Conservation (phyloP, 306 rosid species). For the Fragaria iinumae region DNA sequence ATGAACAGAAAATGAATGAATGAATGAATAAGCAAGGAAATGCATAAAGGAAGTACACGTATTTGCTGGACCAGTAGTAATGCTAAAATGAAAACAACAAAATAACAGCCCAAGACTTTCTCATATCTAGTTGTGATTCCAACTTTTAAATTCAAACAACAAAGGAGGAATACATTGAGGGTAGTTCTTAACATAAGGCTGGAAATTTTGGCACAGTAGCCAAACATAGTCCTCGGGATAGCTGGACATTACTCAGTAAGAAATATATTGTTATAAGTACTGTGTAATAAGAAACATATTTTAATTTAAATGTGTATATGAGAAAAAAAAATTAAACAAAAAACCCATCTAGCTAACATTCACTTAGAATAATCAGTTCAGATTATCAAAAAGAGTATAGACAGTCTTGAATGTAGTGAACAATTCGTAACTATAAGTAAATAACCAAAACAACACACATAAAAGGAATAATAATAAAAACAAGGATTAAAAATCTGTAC, state of each 20-base stretch:
- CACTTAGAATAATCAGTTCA: background rate
- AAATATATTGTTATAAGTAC: background rate
- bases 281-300: background rate
- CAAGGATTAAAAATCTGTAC: constrained; percentile 31
- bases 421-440: background rate
- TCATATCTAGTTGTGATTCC: background rate
- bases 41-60: too few relatives aligned
- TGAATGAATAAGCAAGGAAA: background rate
- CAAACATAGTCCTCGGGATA: background rate
- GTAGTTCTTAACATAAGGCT: background rate
- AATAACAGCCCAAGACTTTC: background rate
- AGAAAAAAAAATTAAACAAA: background rate
- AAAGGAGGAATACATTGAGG: background rate
- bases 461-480: background rate
- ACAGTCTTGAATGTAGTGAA: background rate
- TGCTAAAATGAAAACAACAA: background rate
- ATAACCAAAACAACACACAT: background rate
- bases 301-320: background rate
- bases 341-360: background rate
- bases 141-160: background rate
- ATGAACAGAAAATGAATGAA: background rate
- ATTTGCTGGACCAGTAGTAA: background rate
- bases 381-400: background rate
- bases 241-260: background rate
- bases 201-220: background rate